Conservation (phyloP, 2,329 filamentous ascomycete genomes). For the Diaporthe sp. region DNA sequence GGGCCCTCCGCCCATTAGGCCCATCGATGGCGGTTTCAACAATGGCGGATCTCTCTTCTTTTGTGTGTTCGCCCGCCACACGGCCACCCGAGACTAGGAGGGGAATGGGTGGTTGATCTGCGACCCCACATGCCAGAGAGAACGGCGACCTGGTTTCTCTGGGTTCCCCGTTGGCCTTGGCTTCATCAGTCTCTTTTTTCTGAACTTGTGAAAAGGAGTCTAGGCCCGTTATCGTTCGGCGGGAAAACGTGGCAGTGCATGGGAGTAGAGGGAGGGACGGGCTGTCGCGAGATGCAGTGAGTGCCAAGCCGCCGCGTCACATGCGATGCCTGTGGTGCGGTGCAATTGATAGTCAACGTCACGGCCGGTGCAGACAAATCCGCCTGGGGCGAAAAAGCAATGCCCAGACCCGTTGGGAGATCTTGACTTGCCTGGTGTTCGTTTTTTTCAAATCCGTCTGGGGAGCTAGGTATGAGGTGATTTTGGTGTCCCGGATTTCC, state of each 20-base stretch:
- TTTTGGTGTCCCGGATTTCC: not conserved
- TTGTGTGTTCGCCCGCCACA: not conserved
- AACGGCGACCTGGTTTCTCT: constrained; percentile 2
- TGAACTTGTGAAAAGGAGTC: not conserved
- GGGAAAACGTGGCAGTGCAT: constrained; percentile 21
- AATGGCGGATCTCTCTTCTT: not conserved
- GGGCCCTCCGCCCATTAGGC: not conserved
- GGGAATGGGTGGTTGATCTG: constrained; percentile 5
- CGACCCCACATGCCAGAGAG: not conserved
- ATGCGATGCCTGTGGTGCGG: not conserved
- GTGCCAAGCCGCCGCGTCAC: not conserved
- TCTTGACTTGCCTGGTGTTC: not conserved
- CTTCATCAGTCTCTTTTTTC: not conserved
- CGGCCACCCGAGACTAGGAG: constrained; percentile 17
- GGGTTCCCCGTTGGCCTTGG: constrained; percentile 5
- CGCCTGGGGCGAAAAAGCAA: not conserved
- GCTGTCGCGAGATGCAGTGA: not conserved
- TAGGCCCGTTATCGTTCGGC: not conserved
- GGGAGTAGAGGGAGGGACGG: not conserved
- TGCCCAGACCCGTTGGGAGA: not conserved
- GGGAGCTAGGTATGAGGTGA: not conserved
- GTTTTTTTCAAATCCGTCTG: not conserved
- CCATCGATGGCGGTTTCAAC: not conserved
- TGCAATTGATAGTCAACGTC: not conserved
- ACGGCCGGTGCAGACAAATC: not conserved